Evolutionary conservation across 306 rosid genomes (phyloP).

Genomic region (Dryas octopetala): DNA sequence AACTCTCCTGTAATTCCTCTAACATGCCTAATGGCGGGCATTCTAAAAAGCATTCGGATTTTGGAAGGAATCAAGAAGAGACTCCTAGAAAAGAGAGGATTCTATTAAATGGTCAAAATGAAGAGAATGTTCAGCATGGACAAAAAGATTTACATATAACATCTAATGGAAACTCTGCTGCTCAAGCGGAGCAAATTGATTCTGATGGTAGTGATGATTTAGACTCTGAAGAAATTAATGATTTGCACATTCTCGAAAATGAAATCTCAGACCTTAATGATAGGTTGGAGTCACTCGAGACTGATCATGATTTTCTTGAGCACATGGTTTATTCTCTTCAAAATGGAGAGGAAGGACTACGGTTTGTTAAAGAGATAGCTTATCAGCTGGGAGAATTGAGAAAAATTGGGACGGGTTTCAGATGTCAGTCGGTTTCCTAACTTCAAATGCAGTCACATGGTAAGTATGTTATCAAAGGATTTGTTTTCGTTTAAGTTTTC

Average conservation of each 20-base stretch:
- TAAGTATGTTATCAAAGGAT: conserved; percentile 8
- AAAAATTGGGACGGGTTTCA: conserved; percentile 40
- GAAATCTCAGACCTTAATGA: conserved; percentile 72
- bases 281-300: conserved; percentile 75
- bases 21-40: conserved; percentile 27
- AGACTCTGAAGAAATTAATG: conserved; percentile 26
- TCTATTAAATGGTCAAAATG: conserved; percentile 38
- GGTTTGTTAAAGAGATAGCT: conserved; percentile 63
- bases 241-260: conserved; percentile 48
- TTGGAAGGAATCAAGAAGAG: conserved; percentile 32
- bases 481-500: conserved; percentile 4
- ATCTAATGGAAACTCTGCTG: conserved; percentile 36
- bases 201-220: conserved; percentile 32
- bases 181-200: conserved; percentile 33
- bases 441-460: conserved; percentile 21
- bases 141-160: conserved; percentile 15
- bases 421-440: conserved; percentile 37
- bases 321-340: conserved; percentile 58
- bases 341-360: conserved; percentile 57
- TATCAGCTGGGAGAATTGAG: conserved; percentile 58
- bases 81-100: conserved; percentile 29
- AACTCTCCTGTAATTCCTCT: conserved; percentile 30
- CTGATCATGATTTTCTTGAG: conserved; percentile 68
- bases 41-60: conserved; percentile 33
- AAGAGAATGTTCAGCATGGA: conserved; percentile 30